Conservation (phyloP, 306 rosid species). For the Lathyrus aphaca region DNA sequence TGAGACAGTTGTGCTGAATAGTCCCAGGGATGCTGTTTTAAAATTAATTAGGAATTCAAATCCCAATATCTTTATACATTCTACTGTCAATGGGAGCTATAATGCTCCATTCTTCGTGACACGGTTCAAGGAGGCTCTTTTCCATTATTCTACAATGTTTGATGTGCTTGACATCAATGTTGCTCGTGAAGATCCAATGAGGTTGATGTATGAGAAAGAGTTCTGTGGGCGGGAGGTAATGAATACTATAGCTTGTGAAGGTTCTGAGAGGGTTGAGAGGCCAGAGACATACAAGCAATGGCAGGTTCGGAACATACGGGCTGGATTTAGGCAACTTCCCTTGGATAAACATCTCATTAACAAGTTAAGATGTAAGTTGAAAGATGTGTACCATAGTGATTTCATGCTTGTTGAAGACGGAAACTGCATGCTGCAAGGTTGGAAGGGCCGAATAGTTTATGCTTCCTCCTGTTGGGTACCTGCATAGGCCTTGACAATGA, state of each 20-base stretch:
- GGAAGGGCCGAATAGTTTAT: constrained; percentile 75
- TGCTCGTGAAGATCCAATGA: constrained; percentile 34
- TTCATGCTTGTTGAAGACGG: constrained; percentile 63
- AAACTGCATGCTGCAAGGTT: constrained; percentile 83
- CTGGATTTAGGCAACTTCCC: constrained; percentile 68
- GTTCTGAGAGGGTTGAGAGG: constrained; percentile 73
- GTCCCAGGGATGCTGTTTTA: constrained; percentile 72
- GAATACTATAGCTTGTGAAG: constrained; percentile 83
- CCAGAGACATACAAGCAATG: constrained; percentile 81
- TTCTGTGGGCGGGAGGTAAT: constrained; percentile 63
- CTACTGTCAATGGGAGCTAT: constrained; percentile 61
- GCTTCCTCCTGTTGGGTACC: constrained; percentile 85
- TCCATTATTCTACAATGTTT: constrained; percentile 67
- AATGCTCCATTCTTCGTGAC: constrained; percentile 79
- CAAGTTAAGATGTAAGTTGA: constrained; percentile 45
- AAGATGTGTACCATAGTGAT: constrained; percentile 64
- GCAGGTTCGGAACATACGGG: constrained; percentile 62
- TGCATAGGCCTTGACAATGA: constrained; percentile 43
- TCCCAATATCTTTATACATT: constrained; percentile 65
- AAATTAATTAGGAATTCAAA: constrained; percentile 67
- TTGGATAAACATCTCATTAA: constrained; percentile 39
- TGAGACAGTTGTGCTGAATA: constrained; percentile 62
- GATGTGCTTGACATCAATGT: constrained; percentile 57
- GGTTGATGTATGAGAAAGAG: constrained; percentile 67
- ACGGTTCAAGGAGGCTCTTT: constrained; percentile 76